These are phyloP conservation scores for Pestalotiopsis fici DNA, from an alignment of 2,329 filamentous ascomycete genomes.

Conservation along the genomic window DNA sequence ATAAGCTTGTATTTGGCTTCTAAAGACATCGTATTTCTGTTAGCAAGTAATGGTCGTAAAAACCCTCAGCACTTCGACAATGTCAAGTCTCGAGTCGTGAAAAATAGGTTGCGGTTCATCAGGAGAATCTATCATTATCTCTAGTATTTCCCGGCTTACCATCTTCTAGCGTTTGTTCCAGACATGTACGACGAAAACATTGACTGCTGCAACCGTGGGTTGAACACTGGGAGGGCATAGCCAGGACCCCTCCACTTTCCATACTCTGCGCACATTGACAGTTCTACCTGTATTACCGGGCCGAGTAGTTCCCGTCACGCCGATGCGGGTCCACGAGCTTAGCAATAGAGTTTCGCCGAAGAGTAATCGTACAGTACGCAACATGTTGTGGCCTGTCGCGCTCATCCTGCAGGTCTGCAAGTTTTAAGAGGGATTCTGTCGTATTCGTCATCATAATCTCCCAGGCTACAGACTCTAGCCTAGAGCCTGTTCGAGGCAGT, in stretches of 20 bases:
- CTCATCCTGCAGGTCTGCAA: background rate
- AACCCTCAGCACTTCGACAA: background rate
- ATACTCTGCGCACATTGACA: background rate
- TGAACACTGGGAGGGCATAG: background rate
- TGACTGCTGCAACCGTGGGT: background rate
- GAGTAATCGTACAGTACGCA: conserved; percentile 10
- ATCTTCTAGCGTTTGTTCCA: conserved; percentile 1
- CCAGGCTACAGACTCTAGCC: background rate
- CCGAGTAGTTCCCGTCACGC: background rate
- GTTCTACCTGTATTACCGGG: background rate
- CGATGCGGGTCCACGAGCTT: conserved; percentile 1
- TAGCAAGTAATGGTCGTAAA: background rate
- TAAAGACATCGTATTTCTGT: background rate
- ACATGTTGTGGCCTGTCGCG: background rate
- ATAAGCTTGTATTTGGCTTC: background rate
- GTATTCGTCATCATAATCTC: conserved; percentile 7
- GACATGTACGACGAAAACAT: background rate
- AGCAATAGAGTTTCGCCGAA: conserved; percentile 5
- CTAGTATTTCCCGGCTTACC: conserved; percentile 5
- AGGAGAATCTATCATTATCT: conserved; percentile 9
- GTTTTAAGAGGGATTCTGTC: background rate
- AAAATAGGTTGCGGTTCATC: background rate
- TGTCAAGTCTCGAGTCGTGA: background rate
- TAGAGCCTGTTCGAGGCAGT: background rate
- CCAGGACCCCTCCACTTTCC: background rate